Conservation (phyloP, 2,329 filamentous ascomycete species). For the Aureobasidium sp. region DNA sequence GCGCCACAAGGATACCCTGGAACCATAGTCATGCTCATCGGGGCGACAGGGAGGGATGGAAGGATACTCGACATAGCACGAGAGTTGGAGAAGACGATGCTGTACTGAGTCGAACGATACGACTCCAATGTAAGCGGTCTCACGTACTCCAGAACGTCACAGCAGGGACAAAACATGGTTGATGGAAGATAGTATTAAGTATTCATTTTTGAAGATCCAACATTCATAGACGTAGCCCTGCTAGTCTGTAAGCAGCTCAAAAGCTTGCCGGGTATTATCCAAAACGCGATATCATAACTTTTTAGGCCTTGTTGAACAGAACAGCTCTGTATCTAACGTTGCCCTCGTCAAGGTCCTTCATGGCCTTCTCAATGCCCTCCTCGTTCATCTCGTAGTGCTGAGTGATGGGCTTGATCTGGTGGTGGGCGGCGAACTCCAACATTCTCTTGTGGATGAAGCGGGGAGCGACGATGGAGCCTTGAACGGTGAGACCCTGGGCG, state of each 20-base stretch:
- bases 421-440: constrained; percentile 53
- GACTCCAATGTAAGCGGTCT: background rate
- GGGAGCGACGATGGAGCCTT: constrained; percentile 41
- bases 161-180: background rate
- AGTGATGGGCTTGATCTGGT: constrained; percentile 56
- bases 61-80: background rate
- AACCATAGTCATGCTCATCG: background rate
- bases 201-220: background rate
- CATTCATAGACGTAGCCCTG: background rate
- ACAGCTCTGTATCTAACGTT: constrained; percentile 44
- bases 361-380: constrained; percentile 39
- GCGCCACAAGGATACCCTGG: too few relatives aligned
- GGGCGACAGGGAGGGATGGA: background rate
- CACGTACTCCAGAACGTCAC: too few relatives aligned
- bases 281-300: constrained; percentile 6
- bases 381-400: constrained; percentile 53
- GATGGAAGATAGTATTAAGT: background rate
- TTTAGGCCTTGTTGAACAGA: constrained; percentile 24
- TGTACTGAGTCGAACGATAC: background rate
- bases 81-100: background rate
- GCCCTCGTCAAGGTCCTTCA: constrained; percentile 39
- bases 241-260: background rate
- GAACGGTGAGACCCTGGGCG: constrained; percentile 48
- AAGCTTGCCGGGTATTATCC: constrained; percentile 1
- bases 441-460: constrained; percentile 57